Evolutionary conservation across 306 rosid genomes (phyloP).

Genomic region (Castanea sativa): DNA sequence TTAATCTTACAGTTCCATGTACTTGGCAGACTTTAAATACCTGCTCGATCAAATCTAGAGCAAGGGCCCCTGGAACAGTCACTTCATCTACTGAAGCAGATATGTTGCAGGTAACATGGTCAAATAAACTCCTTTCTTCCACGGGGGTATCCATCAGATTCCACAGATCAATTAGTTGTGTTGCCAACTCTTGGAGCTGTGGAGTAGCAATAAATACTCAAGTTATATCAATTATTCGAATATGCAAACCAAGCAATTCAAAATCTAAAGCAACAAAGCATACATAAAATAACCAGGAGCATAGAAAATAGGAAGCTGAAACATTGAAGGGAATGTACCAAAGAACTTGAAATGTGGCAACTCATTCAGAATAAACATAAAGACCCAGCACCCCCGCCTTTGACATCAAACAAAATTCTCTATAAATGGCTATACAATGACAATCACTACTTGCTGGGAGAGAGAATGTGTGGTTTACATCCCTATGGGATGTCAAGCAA

Average conservation of each 20-base stretch:
- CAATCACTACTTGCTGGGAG: not conserved
- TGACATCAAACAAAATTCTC: not conserved
- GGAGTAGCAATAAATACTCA: slow-evolving; percentile 13
- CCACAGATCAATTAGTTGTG: slow-evolving; percentile 93
- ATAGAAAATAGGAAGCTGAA: not conserved
- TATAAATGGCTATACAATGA: not conserved
- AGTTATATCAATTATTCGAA: slow-evolving; percentile 3
- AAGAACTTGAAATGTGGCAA: not conserved
- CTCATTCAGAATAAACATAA: not conserved
- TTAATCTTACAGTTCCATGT: slow-evolving; percentile 2
- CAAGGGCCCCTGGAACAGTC: slow-evolving; percentile 94
- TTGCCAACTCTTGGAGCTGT: slow-evolving; percentile 96
- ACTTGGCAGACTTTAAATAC: slow-evolving; percentile 36
- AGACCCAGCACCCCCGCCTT: not conserved
- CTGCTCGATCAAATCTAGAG: slow-evolving; percentile 90
- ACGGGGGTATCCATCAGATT: slow-evolving; percentile 95
- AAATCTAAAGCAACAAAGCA: not conserved
- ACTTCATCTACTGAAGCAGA: slow-evolving; percentile 98
- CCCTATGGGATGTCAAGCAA: not conserved
- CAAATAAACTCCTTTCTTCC: slow-evolving; percentile 85
- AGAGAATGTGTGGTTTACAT: not conserved
- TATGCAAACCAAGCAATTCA: not conserved
- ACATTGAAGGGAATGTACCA: not conserved
- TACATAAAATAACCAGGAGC: not conserved
- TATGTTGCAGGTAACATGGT: slow-evolving; percentile 93